Evolutionary conservation across 345 rosid genomes (phyloP), one percentile per base, ranked within the genome.

Genomic region (Gossypium bickii): DNA sequence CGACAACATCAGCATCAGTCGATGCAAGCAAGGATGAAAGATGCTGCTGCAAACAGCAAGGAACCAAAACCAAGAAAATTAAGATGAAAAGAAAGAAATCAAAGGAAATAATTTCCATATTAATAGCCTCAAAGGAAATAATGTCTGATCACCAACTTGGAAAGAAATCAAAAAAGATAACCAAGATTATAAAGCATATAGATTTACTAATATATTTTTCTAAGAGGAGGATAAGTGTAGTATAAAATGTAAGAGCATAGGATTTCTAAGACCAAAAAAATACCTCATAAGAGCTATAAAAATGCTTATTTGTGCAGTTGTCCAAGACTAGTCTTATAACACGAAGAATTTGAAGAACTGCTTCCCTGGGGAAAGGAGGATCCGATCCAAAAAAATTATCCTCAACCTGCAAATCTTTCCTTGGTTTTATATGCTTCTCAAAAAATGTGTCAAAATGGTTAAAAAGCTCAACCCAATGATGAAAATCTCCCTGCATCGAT

Each of bases 401-500:
- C 74, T 90, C 97, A 68, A 92, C 73, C 81, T 86, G 95, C 78
- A 94, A 81, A 85, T 94, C 98, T 82, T 87, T 91, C 76, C 98
- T 92, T 45, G 81, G 79, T 83, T 94, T 92, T 68, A 92, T 80
- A 72, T 89, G 89, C 89, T 94, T 92, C 83, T 92, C 98, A 78
- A 94, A 94, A 86, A 85, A 91, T 70, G 93, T 84, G 85, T 91
- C 98, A 78, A 94, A 94, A 80, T 92, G 84, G 85, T 92, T 93
- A 78, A 94, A 92, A 75, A 92, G 97, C 79, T 94, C 98, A 82
- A 90, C 92, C 98, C 98, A 94, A 41, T 94, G 98, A 87, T 92
- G 97, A 78, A 94, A 94, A 83, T 94, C 97, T 60, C 98, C 98
- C 98, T 94, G 89, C 80, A 80, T 2, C 56, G 84, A 62, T 16